phyloP scores from a whole-genome alignment of 108 stramenopile species.

The Fragilaria crotonensis region DNA sequence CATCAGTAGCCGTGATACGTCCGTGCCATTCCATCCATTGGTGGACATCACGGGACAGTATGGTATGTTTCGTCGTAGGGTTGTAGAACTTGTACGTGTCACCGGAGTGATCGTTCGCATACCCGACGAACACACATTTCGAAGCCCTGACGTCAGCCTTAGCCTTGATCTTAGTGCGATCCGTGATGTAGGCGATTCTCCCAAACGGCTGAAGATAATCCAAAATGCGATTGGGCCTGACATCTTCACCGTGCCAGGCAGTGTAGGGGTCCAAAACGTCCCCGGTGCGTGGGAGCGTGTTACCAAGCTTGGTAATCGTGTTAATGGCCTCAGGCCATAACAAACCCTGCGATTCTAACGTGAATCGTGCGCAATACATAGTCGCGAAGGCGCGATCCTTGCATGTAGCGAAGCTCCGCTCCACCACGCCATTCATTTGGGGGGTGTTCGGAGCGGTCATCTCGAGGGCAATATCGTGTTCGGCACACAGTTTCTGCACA shows the following conservation, averaged over 20 bases:
- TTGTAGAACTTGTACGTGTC: conserved; percentile 1
- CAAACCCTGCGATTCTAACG: not conserved
- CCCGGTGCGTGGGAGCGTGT: not conserved
- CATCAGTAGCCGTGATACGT: no score
- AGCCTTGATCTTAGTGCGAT: not conserved
- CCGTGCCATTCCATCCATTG: no score
- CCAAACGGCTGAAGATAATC: not conserved
- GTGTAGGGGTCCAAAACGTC: not conserved
- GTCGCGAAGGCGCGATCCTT: not conserved
- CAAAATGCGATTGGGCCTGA: not conserved
- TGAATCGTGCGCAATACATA: not conserved
- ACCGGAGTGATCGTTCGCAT: not conserved
- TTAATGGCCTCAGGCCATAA: conserved; percentile 1
- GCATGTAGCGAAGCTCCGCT: not conserved
- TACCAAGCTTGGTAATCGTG: not conserved
- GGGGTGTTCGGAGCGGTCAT: conserved; percentile 5
- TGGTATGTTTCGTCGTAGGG: not conserved
- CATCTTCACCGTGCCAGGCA: not conserved
- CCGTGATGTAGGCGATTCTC: not conserved
- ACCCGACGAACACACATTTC: not conserved
- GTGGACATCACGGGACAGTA: no score
- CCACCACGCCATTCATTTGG: conserved; percentile 9
- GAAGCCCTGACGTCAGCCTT: not conserved
- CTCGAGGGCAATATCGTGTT: not conserved
- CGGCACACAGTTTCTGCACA: not conserved